Evolutionary conservation across 306 rosid genomes (phyloP).

Genomic region (Pyrus betulifolia): DNA sequence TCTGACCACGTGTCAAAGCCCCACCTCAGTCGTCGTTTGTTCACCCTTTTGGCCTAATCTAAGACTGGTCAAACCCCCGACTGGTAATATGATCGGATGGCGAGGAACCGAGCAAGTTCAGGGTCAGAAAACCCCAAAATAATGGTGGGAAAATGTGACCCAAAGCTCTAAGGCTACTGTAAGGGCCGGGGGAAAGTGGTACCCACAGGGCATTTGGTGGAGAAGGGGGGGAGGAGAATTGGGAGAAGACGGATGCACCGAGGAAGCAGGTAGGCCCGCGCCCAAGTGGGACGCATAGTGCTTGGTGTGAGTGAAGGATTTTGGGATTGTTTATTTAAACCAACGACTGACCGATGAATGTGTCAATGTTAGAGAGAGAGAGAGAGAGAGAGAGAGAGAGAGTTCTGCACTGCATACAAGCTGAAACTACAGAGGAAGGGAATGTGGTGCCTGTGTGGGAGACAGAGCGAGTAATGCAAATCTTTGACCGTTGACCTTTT

Average conservation of each 20-base stretch:
- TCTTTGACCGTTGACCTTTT: constrained; percentile 79
- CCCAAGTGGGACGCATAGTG: constrained; percentile 52
- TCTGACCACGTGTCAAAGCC: constrained; percentile 15
- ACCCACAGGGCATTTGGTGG: neutral
- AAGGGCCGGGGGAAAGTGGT: neutral
- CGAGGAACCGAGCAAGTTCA: constrained; percentile 1
- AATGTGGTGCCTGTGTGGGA: constrained; percentile 38
- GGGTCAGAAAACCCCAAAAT: neutral
- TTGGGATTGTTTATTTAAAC: constrained; percentile 52
- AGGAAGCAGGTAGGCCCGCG: constrained; percentile 58
- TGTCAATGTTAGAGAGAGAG: neutral
- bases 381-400: constrained; percentile 1
- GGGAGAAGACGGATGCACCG: constrained; percentile 48
- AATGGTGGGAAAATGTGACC: neutral
- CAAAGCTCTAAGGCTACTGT: neutral
- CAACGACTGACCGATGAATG: neutral
- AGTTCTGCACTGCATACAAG: neutral
- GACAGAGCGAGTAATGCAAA: constrained; percentile 57
- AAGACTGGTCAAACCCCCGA: constrained; percentile 33
- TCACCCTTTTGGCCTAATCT: neutral
- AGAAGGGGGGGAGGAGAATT: constrained; percentile 20
- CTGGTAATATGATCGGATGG: constrained; percentile 36
- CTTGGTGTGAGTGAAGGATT: constrained; percentile 55
- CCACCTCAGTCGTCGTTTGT: constrained; percentile 6
- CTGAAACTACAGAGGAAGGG: neutral